Evolutionary conservation across 331 rosid species (phyloP).

Genomic region (Arachis monticola): DNA sequence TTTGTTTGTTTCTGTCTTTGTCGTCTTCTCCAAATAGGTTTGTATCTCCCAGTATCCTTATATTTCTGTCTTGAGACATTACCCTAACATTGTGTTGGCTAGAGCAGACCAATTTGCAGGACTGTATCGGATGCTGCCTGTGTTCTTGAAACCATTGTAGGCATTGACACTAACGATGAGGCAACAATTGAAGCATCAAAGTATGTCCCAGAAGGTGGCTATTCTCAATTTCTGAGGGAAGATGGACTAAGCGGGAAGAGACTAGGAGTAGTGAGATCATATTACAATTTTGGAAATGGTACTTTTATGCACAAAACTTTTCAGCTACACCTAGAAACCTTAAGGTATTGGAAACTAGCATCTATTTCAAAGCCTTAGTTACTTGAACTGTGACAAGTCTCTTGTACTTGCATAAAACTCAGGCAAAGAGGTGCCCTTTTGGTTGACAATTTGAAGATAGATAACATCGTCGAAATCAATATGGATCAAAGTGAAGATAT

Average conservation of each 20-base stretch:
- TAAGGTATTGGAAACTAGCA: constrained; percentile 49
- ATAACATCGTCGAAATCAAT: not conserved
- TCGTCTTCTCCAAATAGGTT: too few relatives aligned
- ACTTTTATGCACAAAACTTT: constrained; percentile 39
- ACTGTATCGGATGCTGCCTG: constrained; percentile 67
- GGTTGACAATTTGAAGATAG: constrained; percentile 51
- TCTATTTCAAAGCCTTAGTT: not conserved
- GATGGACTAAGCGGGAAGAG: constrained; percentile 68
- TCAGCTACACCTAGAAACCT: constrained; percentile 44
- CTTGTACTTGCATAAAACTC: constrained; percentile 18
- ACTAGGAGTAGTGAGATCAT: constrained; percentile 49
- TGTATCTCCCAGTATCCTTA: too few relatives aligned
- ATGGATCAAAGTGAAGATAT: constrained; percentile 19
- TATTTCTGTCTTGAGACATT: too few relatives aligned
- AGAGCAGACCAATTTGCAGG: constrained; percentile 69
- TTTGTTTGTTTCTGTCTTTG: too few relatives aligned
- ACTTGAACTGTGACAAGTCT: not conserved
- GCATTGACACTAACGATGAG: constrained; percentile 49
- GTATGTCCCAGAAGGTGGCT: constrained; percentile 65
- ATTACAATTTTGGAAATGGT: constrained; percentile 33
- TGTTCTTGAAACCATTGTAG: constrained; percentile 63
- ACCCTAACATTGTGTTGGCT: constrained; percentile 5
- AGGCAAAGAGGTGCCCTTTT: constrained; percentile 62
- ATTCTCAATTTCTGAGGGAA: constrained; percentile 59
- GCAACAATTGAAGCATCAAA: constrained; percentile 53